phyloP scores from a whole-genome alignment of 768 basidiomycete genomes.

The Cyclocybe aegerita region DNA sequence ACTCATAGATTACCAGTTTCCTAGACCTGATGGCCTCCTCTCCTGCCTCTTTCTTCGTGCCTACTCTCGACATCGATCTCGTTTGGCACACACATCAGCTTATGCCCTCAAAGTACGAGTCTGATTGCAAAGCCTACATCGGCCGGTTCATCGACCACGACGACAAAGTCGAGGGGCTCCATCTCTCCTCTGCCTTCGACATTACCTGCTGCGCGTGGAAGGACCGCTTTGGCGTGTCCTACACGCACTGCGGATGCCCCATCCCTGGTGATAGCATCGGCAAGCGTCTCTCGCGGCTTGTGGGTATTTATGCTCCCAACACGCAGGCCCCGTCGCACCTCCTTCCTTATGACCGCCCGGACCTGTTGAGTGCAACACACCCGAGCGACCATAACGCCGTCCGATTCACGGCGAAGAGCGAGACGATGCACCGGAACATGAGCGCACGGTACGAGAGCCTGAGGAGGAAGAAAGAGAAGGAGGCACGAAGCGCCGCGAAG shows the following conservation, averaged over 20 bases:
- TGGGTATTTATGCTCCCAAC: conserved; percentile 10
- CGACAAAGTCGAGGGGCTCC: conserved; percentile 26
- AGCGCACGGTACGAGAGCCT: conserved; percentile 12
- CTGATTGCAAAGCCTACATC: conserved; percentile 41
- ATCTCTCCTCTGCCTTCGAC: conserved; percentile 25
- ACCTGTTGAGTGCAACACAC: conserved; percentile 50
- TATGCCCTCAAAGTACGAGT: conserved; percentile 41
- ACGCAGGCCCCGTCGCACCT: conserved; percentile 27
- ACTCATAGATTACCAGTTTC: conserved; percentile 32
- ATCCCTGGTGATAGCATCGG: conserved; percentile 41
- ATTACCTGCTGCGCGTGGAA: conserved; percentile 27
- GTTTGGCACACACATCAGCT: conserved; percentile 79
- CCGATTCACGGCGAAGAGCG: conserved; percentile 28
- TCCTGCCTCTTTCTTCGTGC: conserved; percentile 45
- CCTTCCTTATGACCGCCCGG: conserved; percentile 27
- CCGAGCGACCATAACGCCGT: conserved; percentile 55
- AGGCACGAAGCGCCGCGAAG: conserved; percentile 5
- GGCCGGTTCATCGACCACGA: conserved; percentile 52
- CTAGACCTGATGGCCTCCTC: conserved; percentile 52
- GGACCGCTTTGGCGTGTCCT: conserved; percentile 38
- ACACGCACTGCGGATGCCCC: conserved; percentile 62
- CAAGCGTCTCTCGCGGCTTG: conserved; percentile 37
- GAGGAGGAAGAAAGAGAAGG: conserved; percentile 10
- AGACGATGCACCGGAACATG: conserved; percentile 7
- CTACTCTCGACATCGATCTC: conserved; percentile 74